Base-by-base conservation (phyloP, 768 basidiomycete species). In the Mrakia hoshinonis region DNA sequence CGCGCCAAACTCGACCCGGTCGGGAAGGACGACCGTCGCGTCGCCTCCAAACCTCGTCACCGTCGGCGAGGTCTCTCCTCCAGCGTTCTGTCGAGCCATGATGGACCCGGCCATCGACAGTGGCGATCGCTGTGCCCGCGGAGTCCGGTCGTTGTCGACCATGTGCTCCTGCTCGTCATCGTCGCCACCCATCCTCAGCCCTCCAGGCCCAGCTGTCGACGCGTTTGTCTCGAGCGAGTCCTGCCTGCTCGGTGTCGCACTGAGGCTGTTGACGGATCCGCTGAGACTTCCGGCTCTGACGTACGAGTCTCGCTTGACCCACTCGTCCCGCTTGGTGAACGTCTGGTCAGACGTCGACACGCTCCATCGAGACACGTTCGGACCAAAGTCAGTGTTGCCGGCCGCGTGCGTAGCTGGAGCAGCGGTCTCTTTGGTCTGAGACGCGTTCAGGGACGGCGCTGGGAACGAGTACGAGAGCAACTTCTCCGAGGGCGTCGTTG, bases 301-400 rank as follows among this genome's bases (percentile, higher is more conserved):
- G 36, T 36, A 61, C 31, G 58, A 61, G 36, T 61, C 58, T 18
- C 58, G 58, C 5, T 13, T 61, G 36, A 61, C 36, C 58, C 58
- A 61, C 13, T 61, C 58, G 18, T 61, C 58, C 18, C 34, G 18
- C 58, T 61, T 61, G 18, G 58, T 61, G 29, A 61, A 2, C 5
- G 36, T 61, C 31, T 36, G 58, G n/a, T 61, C 58, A 2, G 34
- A 36, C 15, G 58, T 34, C 20, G 58, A 61, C 31, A 22, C 36
- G 36, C 58, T 61, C 58, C 58, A 61, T 39, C 58, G 58, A 15
- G 58, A 61, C 20, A 20, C 31, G 31, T 61, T 61, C 31, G 34
- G 43, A 43, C 43, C 43, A 43, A 43, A 43, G 43, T 43, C 43
- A 15, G 43, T n/a, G n/a, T 43, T 43, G 43, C 43, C 7, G 43